Evolutionary conservation across 805 yeast species (phyloP).

Genomic region (Lachancea cidri): DNA sequence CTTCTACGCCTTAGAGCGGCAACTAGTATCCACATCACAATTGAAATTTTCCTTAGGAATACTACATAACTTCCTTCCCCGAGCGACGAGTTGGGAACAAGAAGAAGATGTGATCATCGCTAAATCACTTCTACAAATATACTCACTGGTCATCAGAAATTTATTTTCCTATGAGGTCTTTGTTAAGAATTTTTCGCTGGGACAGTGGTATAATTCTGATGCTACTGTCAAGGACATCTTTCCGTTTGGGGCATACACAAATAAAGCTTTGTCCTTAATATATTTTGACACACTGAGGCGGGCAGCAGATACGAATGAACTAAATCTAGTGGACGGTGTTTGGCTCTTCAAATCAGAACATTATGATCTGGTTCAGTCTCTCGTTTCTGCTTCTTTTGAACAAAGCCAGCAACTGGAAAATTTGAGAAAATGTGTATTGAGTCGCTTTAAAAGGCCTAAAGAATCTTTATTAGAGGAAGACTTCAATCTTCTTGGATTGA

Average conservation of each 20-base stretch:
- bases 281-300: slow-evolving; percentile 23
- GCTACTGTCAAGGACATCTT: slow-evolving; percentile 1
- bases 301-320: not conserved
- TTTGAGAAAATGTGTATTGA: slow-evolving; percentile 15
- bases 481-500: slow-evolving; percentile 11
- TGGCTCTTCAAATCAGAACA: not conserved
- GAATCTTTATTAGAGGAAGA: slow-evolving; percentile 7
- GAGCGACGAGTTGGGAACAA: not conserved
- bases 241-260: slow-evolving; percentile 10
- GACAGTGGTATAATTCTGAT: slow-evolving; percentile 14
- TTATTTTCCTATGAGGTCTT: slow-evolving; percentile 13
- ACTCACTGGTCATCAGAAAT: slow-evolving; percentile 13
- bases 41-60: slow-evolving; percentile 17
- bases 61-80: slow-evolving; percentile 15
- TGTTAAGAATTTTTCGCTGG: slow-evolving; percentile 16
- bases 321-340: slow-evolving; percentile 7
- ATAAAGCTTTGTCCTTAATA: slow-evolving; percentile 18
- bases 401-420: slow-evolving; percentile 21
- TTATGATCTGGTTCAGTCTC: not conserved
- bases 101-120: slow-evolving; percentile 2
- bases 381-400: slow-evolving; percentile 11
- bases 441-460: slow-evolving; percentile 3
- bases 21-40: slow-evolving; percentile 12
- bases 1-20: not conserved
- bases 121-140: slow-evolving; percentile 22